phyloP scores from a whole-genome alignment of 1,284 basidiomycete genomes.

The Microbotryum scabiosae region DNA sequence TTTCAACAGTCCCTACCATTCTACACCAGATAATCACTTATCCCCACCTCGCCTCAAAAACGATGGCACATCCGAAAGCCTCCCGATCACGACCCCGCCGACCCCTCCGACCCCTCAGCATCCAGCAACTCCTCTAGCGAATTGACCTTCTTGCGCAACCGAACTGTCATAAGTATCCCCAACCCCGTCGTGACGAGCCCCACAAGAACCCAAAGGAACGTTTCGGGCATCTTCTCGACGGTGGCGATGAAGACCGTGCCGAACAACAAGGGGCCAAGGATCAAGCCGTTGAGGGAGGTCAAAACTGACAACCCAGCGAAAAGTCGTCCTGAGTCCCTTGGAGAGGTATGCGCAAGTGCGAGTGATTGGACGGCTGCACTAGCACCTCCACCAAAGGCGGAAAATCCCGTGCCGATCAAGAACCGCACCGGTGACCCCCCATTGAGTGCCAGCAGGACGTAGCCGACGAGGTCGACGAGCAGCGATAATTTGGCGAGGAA shows the following conservation, averaged over 20 bases:
- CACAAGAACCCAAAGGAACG: slow-evolving; percentile 42
- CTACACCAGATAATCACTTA: too few species aligned
- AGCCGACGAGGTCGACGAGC: slow-evolving; percentile 19
- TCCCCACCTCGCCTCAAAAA: too few species aligned
- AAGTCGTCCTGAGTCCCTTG: slow-evolving; percentile 46
- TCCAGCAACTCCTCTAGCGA: too few species aligned
- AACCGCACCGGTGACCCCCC: slow-evolving; percentile 40
- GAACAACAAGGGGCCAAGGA: slow-evolving; percentile 53
- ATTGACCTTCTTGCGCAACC: slow-evolving; percentile 7
- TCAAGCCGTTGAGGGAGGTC: slow-evolving; percentile 49
- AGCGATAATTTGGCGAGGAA: slow-evolving; percentile 21
- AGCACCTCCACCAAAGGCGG: slow-evolving; percentile 53
- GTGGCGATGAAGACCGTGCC: slow-evolving; percentile 55
- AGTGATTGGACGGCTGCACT: slow-evolving; percentile 58
- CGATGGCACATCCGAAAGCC: too few species aligned
- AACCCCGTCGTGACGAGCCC: background rate
- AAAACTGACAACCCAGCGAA: slow-evolving; percentile 66
- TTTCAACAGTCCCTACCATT: too few species aligned
- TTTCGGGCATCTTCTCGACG: slow-evolving; percentile 51
- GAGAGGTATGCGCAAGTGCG: slow-evolving; percentile 54
- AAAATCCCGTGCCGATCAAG: slow-evolving; percentile 46
- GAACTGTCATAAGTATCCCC: background rate
- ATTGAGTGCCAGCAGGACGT: slow-evolving; percentile 7
- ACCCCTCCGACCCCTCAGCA: too few species aligned
- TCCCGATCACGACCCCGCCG: too few species aligned